Conservation (phyloP, 2,329 filamentous ascomycete species). For the Fusarium oxysporum region DNA sequence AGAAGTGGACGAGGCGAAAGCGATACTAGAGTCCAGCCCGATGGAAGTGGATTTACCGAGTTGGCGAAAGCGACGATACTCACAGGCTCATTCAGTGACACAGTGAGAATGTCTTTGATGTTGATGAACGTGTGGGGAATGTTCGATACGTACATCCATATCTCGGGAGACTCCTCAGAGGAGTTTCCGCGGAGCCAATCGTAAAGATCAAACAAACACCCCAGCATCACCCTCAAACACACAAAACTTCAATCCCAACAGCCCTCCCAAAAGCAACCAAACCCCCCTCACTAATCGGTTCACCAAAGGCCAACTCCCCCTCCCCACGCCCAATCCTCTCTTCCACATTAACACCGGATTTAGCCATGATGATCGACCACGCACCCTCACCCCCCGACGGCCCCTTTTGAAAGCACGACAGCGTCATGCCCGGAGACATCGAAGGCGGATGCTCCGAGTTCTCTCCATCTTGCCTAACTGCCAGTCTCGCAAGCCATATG, state of each 20-base stretch:
- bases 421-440: not conserved
- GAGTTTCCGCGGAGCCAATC: not conserved
- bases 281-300: not conserved
- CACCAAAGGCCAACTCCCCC: not conserved
- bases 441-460: not conserved
- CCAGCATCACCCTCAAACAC: not conserved
- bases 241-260: not conserved
- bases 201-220: accelerated
- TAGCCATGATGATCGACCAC: not conserved
- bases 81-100: not conserved
- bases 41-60: not conserved
- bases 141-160: not conserved
- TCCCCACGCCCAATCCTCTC: not conserved
- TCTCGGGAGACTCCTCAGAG: no score
- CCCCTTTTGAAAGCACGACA: not conserved
- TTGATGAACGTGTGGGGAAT: not conserved
- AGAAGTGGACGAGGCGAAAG: not conserved
- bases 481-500: not conserved
- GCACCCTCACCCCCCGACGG: not conserved
- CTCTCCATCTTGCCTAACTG: not conserved
- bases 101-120: not conserved
- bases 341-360: not conserved
- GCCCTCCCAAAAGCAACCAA: not conserved
- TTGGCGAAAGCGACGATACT: not conserved
- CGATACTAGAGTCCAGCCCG: no score